Evolutionary conservation across 2,329 filamentous ascomycete genomes (phyloP).

Genomic region (Colletotrichum paranaense): DNA sequence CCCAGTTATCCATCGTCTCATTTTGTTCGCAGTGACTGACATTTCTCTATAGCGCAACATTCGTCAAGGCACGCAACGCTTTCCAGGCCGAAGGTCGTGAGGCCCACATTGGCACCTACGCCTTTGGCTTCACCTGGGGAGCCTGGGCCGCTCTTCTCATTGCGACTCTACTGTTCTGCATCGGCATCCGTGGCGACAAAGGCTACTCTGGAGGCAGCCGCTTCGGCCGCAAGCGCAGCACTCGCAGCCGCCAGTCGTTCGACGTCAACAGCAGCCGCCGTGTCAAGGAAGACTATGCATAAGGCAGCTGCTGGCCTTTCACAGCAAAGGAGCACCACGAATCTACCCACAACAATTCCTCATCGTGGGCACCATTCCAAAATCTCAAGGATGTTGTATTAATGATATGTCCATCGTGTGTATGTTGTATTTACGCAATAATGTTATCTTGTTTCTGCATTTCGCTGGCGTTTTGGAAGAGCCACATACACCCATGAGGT

Average conservation of each 20-base stretch:
- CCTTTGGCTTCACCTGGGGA: conserved; percentile 83
- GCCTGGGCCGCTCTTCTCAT: conserved; percentile 75
- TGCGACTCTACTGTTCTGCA: conserved; percentile 74
- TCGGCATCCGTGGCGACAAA: conserved; percentile 66
- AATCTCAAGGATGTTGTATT: neutral
- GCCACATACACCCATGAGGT: neutral
- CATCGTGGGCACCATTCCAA: neutral
- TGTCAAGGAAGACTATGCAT: conserved; percentile 78
- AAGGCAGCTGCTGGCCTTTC: conserved; percentile 38
- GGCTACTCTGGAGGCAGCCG: conserved; percentile 50
- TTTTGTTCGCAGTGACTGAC: neutral
- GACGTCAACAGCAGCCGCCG: conserved; percentile 64
- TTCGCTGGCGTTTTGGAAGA: neutral
- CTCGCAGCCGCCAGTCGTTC: conserved; percentile 65
- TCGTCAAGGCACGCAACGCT: conserved; percentile 75
- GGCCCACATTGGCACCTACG: conserved; percentile 73
- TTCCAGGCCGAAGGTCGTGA: conserved; percentile 67
- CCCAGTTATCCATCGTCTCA: conserved; percentile 29
- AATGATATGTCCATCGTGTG: neutral
- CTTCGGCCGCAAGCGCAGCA: conserved; percentile 61
- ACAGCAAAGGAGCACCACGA: neutral
- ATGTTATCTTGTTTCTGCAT: neutral
- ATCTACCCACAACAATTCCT: neutral
- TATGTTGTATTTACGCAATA: neutral
- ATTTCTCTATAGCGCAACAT: conserved; percentile 57